Base-by-base conservation (phyloP, 257 asterid genomes). In the Dorcoceras hygrometricum region DNA sequence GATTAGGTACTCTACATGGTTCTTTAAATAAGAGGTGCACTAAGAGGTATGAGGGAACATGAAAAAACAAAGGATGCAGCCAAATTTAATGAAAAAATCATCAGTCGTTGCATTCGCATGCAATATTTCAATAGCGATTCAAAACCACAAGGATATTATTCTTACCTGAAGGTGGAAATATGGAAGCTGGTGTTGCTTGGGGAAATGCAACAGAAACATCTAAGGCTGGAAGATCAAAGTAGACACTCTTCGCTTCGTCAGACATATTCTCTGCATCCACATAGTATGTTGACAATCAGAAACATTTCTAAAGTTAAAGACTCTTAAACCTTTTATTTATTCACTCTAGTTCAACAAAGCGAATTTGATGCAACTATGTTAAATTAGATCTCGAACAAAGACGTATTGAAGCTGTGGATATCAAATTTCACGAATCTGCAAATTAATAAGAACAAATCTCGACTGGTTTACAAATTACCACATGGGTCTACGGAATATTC, bases 171-270 rank as follows among this genome's bases (percentile, higher is more conserved):
- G 95, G 89, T 12, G 99, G 99, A 48, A 94, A 94, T 50, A 77
- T 16, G 8, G 97, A 85, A 62, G 96, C 96, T 64, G 99, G 96
- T 73, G 97, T 90, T 70, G 99, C 99, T 74, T 94, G 97, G 8
- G 97, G 96, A 78, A 94, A 94, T 28, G 99, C 96, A 39, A 82
- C 46, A 24, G 95, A 82, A 77, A 90, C 83, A 79, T 94, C 97
- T 72, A 94, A 66, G 7, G 96, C 73, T 26, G 99, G 97, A 83
- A 80, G 72, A 80, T 80, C 79, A 75, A 86, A 86, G 71, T 88
- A 85, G 68, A 81, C 65, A 79, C 89, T 90, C 80, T 77, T 90
- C 19, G 78, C 83, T 77, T 79, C 87, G 60, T 79, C 82, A 23
- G 63, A 11, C 80, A 76, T 76, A 59, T 81, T 77, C 64, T 80